Evolutionary conservation across 352 stramenopile species (phyloP).

Genomic region (Globisporangium parvum): DNA sequence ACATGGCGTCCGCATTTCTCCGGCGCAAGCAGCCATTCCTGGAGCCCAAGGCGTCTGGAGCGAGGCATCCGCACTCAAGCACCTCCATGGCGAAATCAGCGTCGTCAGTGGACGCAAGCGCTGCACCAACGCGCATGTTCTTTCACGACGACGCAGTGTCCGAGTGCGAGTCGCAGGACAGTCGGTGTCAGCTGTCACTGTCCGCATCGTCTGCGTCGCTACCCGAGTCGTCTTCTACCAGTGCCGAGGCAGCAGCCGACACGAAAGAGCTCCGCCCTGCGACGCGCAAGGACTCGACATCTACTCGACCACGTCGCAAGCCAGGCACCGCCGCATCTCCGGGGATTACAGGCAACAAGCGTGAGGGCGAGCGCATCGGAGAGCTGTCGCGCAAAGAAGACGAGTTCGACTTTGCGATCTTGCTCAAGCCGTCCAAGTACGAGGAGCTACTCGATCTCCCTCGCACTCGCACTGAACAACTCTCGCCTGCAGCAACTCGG

Average conservation of each 20-base stretch:
- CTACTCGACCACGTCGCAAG: neutral
- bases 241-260: neutral
- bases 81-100: neutral
- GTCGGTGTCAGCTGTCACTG: neutral
- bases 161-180: conserved; percentile 6
- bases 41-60: neutral
- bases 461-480: neutral
- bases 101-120: neutral
- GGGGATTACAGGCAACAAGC: neutral
- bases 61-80: neutral
- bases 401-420: conserved; percentile 82
- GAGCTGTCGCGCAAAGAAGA: conserved; percentile 64
- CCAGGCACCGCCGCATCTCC: neutral
- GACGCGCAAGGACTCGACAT: neutral
- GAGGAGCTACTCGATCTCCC: conserved; percentile 49
- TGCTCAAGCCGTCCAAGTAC: conserved; percentile 68
- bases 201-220: conserved; percentile 3
- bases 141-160: conserved; percentile 9
- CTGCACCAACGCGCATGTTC: conserved; percentile 6
- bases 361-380: conserved; percentile 28
- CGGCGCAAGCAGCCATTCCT: conserved; percentile 16
- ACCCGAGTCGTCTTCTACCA: neutral
- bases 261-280: neutral
- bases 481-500: neutral
- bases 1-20: conserved; percentile 10